Conservation (phyloP, 441 rosid species). For the Biscutella laevigata region DNA sequence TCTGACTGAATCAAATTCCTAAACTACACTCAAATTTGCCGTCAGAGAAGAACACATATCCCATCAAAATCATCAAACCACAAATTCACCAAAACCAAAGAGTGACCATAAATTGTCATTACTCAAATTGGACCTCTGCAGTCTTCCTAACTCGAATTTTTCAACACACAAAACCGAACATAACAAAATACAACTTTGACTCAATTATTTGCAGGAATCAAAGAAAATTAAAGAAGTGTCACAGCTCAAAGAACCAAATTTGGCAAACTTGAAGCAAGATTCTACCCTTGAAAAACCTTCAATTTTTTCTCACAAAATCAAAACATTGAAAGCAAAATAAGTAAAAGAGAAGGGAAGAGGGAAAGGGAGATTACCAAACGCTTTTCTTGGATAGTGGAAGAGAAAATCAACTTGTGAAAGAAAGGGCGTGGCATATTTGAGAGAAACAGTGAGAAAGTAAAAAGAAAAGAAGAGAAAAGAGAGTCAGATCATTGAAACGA, state of each 20-base stretch:
- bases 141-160: background rate
- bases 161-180: background rate
- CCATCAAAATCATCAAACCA: background rate
- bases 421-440: constrained; percentile 76
- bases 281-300: background rate
- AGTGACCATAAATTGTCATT: too few relatives aligned
- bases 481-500: constrained; percentile 31
- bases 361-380: constrained; percentile 48
- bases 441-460: constrained; percentile 17
- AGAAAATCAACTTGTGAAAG: constrained; percentile 80
- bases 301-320: constrained; percentile 13
- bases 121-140: constrained; percentile 5
- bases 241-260: background rate
- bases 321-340: background rate
- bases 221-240: background rate
- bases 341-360: background rate
- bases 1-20: constrained; percentile 10
- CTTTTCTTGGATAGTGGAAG: constrained; percentile 58
- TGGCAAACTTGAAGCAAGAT: background rate
- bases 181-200: constrained; percentile 5
- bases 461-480: background rate
- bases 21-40: background rate
- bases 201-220: background rate
- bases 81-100: constrained; percentile 8
- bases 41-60: background rate